Base-by-base conservation (phyloP, 441 rosid species). In the Populus tomentosa region DNA sequence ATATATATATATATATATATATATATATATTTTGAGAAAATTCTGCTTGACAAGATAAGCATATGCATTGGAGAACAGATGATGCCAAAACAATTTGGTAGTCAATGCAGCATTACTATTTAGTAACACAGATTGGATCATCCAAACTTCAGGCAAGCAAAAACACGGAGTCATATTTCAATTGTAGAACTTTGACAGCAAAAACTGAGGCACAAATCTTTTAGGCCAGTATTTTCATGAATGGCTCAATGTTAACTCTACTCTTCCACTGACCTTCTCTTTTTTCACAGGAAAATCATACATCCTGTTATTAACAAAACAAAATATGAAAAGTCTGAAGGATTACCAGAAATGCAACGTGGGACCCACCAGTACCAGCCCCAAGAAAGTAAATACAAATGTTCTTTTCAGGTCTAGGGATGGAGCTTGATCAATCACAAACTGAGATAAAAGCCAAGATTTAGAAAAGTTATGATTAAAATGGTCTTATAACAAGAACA, bases 321-420 rank as follows among this genome's bases (percentile, higher is more conserved):
- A 64, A 18, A 40, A 67, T 66, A 53, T 72, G 69, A 38, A 24
- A 70, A 68, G 67, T 24, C 21, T 38, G 42, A 74, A 71, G 70
- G 28, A 66, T 82, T 90, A 91, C 98, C 97, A 94, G 87, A 88
- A 89, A 86, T 93, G 98, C 83, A 94, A 86, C 13, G 95, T 89
- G 13, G 97, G 97, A 74, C 97, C 98, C 64, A 94, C 97, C 71
- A 94, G 80, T 20, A 82, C 95, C 82, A 93, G 83, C 56, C 98
- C 98, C 85, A 93, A 67, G 70, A 86, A 46, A 62, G 91, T 85
- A 83, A 90, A 90, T 0, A 88, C 61, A 77, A 87, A 86, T 18
- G 87, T 89, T 82, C 98, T 87, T 83, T 91, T 93, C 75, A 83
- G 64, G 78, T 95, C 98, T 40, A 89, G 79, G 1, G 95, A 90